Evolutionary conservation across 179 eudicot genomes (phyloP).

Genomic region (Beta macrorhiza): DNA sequence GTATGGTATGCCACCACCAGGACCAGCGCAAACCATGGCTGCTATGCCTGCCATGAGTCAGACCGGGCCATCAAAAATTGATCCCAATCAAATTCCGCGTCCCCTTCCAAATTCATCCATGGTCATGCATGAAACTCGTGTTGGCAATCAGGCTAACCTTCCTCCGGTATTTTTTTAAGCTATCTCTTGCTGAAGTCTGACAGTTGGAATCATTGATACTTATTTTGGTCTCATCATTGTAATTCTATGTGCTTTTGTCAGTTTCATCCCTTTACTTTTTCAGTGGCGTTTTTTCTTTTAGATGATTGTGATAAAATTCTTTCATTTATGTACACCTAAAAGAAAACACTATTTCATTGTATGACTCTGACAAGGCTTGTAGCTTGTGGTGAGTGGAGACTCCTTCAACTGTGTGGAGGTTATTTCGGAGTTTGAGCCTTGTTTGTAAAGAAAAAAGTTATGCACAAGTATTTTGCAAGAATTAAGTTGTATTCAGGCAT

Average conservation of each 20-base stretch:
- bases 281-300: neutral
- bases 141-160: slow-evolving; percentile 79
- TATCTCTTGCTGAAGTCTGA: neutral
- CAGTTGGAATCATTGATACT: neutral
- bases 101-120: slow-evolving; percentile 69
- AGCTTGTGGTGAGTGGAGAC: neutral
- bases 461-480: neutral
- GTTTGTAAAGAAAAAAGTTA: neutral
- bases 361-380: neutral
- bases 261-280: neutral
- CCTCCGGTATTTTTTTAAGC: slow-evolving; percentile 69
- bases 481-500: neutral
- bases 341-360: neutral
- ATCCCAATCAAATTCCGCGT: slow-evolving; percentile 94
- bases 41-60: slow-evolving; percentile 61
- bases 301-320: too few species aligned
- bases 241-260: neutral
- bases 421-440: neutral
- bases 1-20: slow-evolving; percentile 73
- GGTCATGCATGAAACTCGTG: slow-evolving; percentile 79
- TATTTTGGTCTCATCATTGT: neutral
- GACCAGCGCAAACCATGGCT: slow-evolving; percentile 68
- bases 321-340: neutral
- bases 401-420: neutral
- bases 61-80: slow-evolving; percentile 70